These are phyloP conservation scores for Medicago ruthenica DNA, from an alignment of 306 rosid genomes.

Conservation along the genomic window DNA sequence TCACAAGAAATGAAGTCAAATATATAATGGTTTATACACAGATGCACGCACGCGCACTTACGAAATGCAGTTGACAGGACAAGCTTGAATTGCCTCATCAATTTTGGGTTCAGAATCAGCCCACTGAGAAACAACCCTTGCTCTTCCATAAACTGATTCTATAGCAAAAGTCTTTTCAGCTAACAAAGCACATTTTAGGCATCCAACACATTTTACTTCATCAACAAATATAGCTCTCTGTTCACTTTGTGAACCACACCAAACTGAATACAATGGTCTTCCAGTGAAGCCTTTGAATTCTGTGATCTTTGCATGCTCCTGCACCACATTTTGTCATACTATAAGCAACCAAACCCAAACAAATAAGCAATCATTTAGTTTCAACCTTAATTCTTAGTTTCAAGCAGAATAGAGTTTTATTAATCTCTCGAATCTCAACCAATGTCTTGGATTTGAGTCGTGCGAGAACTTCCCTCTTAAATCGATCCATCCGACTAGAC, in stretches of 20 bases:
- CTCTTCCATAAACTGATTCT: constrained; percentile 91
- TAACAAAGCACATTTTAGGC: constrained; percentile 88
- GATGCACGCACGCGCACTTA: constrained; percentile 42
- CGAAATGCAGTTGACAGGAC: constrained; percentile 99
- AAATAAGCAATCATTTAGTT: background rate
- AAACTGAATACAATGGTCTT: constrained; percentile 80
- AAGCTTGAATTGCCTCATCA: constrained; percentile 72
- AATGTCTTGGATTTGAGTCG: too few species aligned
- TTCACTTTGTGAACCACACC: constrained; percentile 80
- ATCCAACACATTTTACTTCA: constrained; percentile 87
- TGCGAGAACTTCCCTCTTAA: too few species aligned
- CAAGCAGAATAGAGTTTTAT: too few species aligned
- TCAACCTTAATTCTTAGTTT: too few species aligned
- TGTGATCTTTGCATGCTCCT: constrained; percentile 86
- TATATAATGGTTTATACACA: background rate
- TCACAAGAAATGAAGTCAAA: background rate
- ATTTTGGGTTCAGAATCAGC: constrained; percentile 81
- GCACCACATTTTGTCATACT: constrained; percentile 21
- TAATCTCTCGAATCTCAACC: too few species aligned
- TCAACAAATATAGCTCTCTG: constrained; percentile 84
- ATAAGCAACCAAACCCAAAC: constrained; percentile 16
- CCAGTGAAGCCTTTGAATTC: constrained; percentile 86
- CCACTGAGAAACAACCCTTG: constrained; percentile 95
- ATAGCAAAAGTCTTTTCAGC: constrained; percentile 92
- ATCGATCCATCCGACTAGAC: too few species aligned